Base-by-base conservation (phyloP, 2,329 filamentous ascomycete species). In the Colletotrichum sp. region DNA sequence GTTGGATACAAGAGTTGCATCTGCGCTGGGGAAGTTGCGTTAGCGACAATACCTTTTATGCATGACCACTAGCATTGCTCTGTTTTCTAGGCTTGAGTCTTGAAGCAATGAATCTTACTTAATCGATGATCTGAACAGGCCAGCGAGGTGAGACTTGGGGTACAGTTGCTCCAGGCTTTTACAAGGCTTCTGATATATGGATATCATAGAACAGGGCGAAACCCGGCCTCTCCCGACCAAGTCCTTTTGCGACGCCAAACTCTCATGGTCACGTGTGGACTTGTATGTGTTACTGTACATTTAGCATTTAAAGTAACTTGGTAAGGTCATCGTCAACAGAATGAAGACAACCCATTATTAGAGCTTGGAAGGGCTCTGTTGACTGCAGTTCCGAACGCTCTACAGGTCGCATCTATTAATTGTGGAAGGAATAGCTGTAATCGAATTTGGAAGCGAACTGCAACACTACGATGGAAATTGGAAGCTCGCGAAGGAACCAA, bases 121-220 rank as follows among this genome's bases (percentile, higher is more conserved):
- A n/a, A 12, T 12, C 18, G 18, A n/a, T n/a, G 18, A 49, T 21
- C 1, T 49, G 18, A n/a, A 12, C 18, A 49, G 39, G 39, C 9
- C 0, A 49, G 39, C 18, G 39, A 49, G 18, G 5, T n/a, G 18
- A 2, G 39, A n/a, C 6, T n/a, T 49, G 0, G 0, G 18, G 39
- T n/a, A 49, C 5, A 49, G 9, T 49, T 49, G 18, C 18, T 49
- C 18, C 9, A 49, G 18, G 39, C 39, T 10, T n/a, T n/a, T 49
- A 7, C 18, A 49, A 49, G 18, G 39, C 39, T 49, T 49, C 5
- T n/a, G 9, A 4, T n/a, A 6, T 6, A n/a, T 49, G 39, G 36
- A 18, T 39, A 12, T 21, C 18, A n/a, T 49, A 49, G 18, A 49
- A n/a, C 9, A 49, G 39, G 18, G 18, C 39, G 2, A 49, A 49